phyloP scores from a whole-genome alignment of 805 yeast genomes.

The Yamadazyma tumulicola region DNA sequence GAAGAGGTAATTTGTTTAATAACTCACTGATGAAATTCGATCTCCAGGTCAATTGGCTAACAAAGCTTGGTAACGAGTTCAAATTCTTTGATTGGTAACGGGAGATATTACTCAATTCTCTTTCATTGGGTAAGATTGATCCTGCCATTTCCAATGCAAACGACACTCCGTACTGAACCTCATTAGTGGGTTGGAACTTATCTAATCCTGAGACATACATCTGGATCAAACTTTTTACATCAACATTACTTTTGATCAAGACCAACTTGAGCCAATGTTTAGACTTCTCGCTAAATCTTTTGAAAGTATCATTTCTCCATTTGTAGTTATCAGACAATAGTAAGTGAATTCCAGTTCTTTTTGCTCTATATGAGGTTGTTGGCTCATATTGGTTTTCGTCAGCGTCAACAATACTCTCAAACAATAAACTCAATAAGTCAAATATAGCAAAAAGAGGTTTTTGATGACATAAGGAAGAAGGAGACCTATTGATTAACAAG shows the following conservation, averaged over 20 bases:
- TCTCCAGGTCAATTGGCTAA: constrained; percentile 77
- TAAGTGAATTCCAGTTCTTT: constrained; percentile 45
- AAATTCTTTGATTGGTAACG: constrained; percentile 35
- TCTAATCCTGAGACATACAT: constrained; percentile 58
- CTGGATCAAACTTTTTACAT: constrained; percentile 75
- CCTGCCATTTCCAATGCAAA: constrained; percentile 92
- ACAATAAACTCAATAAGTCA: constrained; percentile 74
- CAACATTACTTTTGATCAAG: constrained; percentile 59
- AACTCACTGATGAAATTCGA: constrained; percentile 36
- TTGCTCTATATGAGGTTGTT: constrained; percentile 54
- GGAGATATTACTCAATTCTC: constrained; percentile 55
- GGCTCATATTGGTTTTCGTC: constrained; percentile 86
- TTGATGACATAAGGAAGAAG: constrained; percentile 76
- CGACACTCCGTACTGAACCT: constrained; percentile 74
- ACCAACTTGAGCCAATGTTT: constrained; percentile 63
- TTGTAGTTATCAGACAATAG: constrained; percentile 69
- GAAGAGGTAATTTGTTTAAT: constrained; percentile 26
- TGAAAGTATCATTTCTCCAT: constrained; percentile 71
- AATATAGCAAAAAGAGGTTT: constrained; percentile 71
- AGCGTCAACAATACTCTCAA: constrained; percentile 78
- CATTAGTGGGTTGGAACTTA: constrained; percentile 18
- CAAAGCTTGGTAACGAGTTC: constrained; percentile 65
- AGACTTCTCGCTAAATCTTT: constrained; percentile 55
- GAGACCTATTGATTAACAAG: constrained; percentile 58
- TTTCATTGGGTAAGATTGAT: constrained; percentile 58